These are phyloP conservation scores for Daldinia caldariorum DNA, from an alignment of 495 filamentous ascomycete genomes.

Conservation along the genomic window DNA sequence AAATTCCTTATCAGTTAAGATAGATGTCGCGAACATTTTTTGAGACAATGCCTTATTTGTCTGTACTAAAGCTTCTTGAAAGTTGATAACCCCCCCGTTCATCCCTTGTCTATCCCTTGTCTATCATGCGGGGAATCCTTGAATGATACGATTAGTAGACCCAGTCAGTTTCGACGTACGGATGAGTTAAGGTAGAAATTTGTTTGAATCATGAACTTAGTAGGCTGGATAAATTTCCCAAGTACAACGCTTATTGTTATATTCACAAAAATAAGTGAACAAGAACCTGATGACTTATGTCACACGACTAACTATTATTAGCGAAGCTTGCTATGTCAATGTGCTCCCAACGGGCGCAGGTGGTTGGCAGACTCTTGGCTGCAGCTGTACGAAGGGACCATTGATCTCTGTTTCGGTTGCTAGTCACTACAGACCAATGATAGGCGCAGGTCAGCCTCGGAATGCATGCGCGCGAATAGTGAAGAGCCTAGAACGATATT, in stretches of 20 bases:
- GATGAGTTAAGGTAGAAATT: background rate
- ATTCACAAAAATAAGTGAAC: background rate
- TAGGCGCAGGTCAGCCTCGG: background rate
- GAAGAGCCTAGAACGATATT: conserved; percentile 3
- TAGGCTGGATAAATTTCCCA: background rate
- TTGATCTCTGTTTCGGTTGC: conserved; percentile 24
- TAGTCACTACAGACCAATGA: conserved; percentile 24
- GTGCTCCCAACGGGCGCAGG: background rate
- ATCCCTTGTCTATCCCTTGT: conserved; percentile 2
- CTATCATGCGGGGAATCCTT: conserved; percentile 38
- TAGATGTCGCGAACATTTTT: background rate
- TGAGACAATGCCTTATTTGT: conserved; percentile 1
- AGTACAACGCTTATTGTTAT: background rate
- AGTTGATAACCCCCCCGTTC: conserved; percentile 5
- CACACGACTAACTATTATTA: conserved; percentile 28
- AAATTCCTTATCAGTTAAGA: conserved; percentile 19
- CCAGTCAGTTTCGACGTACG: background rate
- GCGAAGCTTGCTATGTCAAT: background rate
- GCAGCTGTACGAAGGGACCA: conserved; percentile 44
- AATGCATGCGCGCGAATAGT: conserved; percentile 16
- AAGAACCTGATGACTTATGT: conserved; percentile 23
- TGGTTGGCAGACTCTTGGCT: conserved; percentile 35
- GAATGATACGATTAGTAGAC: conserved; percentile 10
- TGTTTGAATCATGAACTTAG: background rate
- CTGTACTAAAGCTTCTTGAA: background rate